phyloP scores from a whole-genome alignment of 2,329 filamentous ascomycete species.

The Aspergillus phoenicis region DNA sequence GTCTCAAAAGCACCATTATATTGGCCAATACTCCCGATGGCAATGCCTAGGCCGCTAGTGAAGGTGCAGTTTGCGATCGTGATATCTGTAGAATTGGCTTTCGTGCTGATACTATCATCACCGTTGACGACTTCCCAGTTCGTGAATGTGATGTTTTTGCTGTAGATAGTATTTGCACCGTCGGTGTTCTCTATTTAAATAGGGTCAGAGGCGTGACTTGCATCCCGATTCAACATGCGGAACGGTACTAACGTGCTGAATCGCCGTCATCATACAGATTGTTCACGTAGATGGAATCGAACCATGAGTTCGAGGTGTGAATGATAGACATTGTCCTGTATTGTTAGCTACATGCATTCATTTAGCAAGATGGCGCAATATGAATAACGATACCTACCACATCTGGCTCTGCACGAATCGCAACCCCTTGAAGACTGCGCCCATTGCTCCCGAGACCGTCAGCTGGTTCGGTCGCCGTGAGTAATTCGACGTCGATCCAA shows the following conservation, averaged over 20 bases:
- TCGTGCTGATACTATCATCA: constrained; percentile 58
- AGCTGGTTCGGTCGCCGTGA: constrained; percentile 33
- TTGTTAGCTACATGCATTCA: not conserved
- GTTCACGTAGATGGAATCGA: constrained; percentile 58
- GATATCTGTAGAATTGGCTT: constrained; percentile 61
- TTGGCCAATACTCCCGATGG: constrained; percentile 61
- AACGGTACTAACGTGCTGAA: constrained; percentile 17
- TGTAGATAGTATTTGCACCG: constrained; percentile 57
- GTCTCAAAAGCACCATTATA: constrained; percentile 53
- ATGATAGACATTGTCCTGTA: constrained; percentile 56
- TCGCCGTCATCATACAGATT: constrained; percentile 34
- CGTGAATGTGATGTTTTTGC: constrained; percentile 55
- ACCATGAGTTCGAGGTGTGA: constrained; percentile 49
- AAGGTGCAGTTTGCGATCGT: constrained; percentile 53
- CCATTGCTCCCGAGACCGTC: constrained; percentile 24
- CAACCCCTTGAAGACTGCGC: constrained; percentile 25
- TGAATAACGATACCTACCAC: constrained; percentile 46
- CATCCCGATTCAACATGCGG: too few species aligned
- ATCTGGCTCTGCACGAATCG: constrained; percentile 57
- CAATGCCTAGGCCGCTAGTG: constrained; percentile 55
- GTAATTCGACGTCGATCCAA: constrained; percentile 32
- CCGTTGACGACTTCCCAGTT: constrained; percentile 56
- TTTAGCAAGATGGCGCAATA: too few species aligned
- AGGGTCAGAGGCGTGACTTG: not conserved
- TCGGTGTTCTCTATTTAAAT: constrained; percentile 44